Evolutionary conservation across 768 basidiomycete species (phyloP).

Genomic region (Dacryopinax primogenitus): DNA sequence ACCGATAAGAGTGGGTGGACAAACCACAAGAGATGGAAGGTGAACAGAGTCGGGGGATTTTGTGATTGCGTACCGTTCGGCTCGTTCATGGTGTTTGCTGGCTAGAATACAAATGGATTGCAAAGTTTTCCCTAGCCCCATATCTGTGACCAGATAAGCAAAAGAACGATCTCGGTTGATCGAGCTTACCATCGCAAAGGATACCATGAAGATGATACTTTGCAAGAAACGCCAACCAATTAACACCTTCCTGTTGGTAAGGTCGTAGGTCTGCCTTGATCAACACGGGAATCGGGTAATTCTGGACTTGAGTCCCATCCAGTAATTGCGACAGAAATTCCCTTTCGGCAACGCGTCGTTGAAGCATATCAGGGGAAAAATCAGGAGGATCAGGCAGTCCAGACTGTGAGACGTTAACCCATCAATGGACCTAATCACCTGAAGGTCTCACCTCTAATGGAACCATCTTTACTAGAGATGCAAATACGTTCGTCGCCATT

Average conservation of each 20-base stretch:
- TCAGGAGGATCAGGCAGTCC: slow-evolving; percentile 93
- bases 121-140: slow-evolving; percentile 96
- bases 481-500: slow-evolving; percentile 93
- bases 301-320: slow-evolving; percentile 88
- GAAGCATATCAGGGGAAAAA: slow-evolving; percentile 77
- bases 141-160: slow-evolving; percentile 43
- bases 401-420: slow-evolving; percentile 39
- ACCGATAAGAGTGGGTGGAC: slow-evolving; percentile 92
- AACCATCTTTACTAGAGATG: slow-evolving; percentile 94
- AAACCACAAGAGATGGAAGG: slow-evolving; percentile 86
- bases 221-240: slow-evolving; percentile 95
- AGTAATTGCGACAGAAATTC: slow-evolving; percentile 86
- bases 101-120: slow-evolving; percentile 96
- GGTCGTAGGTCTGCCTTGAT: slow-evolving; percentile 92
- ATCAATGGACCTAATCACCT: not conserved
- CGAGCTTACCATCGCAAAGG: slow-evolving; percentile 82
- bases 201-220: slow-evolving; percentile 98
- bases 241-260: slow-evolving; percentile 97
- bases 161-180: slow-evolving; percentile 1
- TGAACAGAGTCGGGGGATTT: slow-evolving; percentile 64
- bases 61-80: slow-evolving; percentile 50
- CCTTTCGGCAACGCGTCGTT: slow-evolving; percentile 73
- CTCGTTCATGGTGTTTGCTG: slow-evolving; percentile 82
- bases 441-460: slow-evolving; percentile 65
- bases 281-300: slow-evolving; percentile 68